Base-by-base conservation (phyloP, 2,329 filamentous ascomycete genomes). In the Fusarium secorum region DNA sequence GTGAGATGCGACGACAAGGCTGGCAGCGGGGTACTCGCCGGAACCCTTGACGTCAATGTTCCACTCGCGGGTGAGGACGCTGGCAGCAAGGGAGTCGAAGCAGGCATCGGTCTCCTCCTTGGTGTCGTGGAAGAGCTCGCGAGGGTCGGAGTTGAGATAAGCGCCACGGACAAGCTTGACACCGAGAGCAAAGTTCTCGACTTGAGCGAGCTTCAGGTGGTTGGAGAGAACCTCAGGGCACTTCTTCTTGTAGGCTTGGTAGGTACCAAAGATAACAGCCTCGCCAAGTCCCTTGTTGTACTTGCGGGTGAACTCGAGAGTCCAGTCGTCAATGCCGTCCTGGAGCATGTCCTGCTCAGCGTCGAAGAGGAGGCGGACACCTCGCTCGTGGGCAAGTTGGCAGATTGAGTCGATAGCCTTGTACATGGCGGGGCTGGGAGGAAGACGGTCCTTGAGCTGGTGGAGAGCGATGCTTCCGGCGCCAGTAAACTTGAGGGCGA, bases 261-360 rank as follows among this genome's bases (percentile, higher is more conserved):
- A 94, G 1, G 92, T 94, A 68, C 90, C 90, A 81, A 95, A 97
- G 60, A 98, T 86, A 56, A 95, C 87, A 7, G 92, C 90, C 58
- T 86, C 84, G 35, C 87, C 87, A 14, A 77, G 91, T 0, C 81
- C 82, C 68, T 83, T 87, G 82, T 97, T 97, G 84, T 93, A 95
- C 77, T 88, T 89, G 74, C 88, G 87, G 84, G 94, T 93, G 73
- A 94, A 91, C n/a, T 86, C 82, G 53, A 96, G 81, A 9, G 91
- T 93, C 91, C 94, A 95, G 73, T 89, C 87, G 78, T 96, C 91
- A 67, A 97, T 95, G 11, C 93, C 93, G 10, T 87, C 83, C 81
- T 97, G 93, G 33, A 96, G 87, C 60, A 88, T 86, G 61, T 91
- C 90, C 79, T 97, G 93, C 81, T 98, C 95, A 3, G 94, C 95